These are phyloP conservation scores for Exophiala lecanii-corni DNA, from an alignment of 2,329 filamentous ascomycete species.

Conservation along the genomic window DNA sequence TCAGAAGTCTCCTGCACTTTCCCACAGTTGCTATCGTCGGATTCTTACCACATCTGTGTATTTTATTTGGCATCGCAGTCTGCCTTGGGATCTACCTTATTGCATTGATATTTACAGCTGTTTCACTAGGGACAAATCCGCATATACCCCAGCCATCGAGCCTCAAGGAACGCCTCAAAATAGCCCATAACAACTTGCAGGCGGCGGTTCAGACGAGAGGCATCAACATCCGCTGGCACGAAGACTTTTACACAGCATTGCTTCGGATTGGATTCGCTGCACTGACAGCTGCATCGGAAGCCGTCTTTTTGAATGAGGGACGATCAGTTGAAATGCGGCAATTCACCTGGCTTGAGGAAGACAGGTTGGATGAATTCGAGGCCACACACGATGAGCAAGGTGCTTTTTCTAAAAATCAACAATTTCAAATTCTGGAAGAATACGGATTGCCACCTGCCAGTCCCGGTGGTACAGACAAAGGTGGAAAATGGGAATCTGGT, in stretches of 20 bases:
- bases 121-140: slow-evolving; percentile 53
- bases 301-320: slow-evolving; percentile 92
- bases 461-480: slow-evolving; percentile 30
- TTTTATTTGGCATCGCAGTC: slow-evolving; percentile 70
- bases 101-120: slow-evolving; percentile 70
- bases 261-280: slow-evolving; percentile 82
- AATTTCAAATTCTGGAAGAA: slow-evolving; percentile 29
- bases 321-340: slow-evolving; percentile 65
- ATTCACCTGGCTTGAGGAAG: slow-evolving; percentile 89
- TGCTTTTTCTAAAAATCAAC: slow-evolving; percentile 13
- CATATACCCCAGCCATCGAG: slow-evolving; percentile 43
- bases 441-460: slow-evolving; percentile 30
- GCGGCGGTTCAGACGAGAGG: slow-evolving; percentile 81
- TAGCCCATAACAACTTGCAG: slow-evolving; percentile 84
- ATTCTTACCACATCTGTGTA: slow-evolving; percentile 89
- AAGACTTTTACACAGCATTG: slow-evolving; percentile 93
- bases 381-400: slow-evolving; percentile 33
- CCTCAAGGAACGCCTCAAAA: slow-evolving; percentile 57
- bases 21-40: slow-evolving; percentile 93
- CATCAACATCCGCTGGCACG: slow-evolving; percentile 74
- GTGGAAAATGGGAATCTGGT: slow-evolving; percentile 41
- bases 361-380: slow-evolving; percentile 73
- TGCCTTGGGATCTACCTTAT: slow-evolving; percentile 74
- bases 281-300: slow-evolving; percentile 89
- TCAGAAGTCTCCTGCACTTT: slow-evolving; percentile 68